Evolutionary conservation across 352 stramenopile genomes (phyloP).

Genomic region (Globisporangium emineosum): DNA sequence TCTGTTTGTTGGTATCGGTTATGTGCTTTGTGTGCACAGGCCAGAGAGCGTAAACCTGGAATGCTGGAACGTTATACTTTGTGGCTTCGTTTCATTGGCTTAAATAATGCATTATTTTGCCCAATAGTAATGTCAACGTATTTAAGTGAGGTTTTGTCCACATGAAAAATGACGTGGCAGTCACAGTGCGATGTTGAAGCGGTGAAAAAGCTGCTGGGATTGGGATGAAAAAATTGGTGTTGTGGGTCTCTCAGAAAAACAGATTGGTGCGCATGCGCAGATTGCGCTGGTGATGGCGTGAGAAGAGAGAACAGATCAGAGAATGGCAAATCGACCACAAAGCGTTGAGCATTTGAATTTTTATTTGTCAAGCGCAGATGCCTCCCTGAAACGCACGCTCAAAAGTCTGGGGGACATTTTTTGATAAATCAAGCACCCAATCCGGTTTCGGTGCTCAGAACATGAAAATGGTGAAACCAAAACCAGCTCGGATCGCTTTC

Average conservation of each 20-base stretch:
- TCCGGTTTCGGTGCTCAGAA: too few relatives aligned
- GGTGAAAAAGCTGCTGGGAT: not conserved
- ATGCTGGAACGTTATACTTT: not conserved
- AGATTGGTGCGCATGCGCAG: not conserved
- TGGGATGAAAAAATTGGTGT: not conserved
- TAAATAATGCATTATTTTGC: not conserved
- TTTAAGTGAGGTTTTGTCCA: not conserved
- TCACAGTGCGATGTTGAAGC: not conserved
- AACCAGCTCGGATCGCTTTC: too few relatives aligned
- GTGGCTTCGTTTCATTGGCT: not conserved
- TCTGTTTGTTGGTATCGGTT: not conserved
- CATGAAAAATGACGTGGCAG: not conserved
- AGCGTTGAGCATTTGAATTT: not conserved
- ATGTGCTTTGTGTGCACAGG: too few relatives aligned
- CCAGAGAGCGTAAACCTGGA: too few relatives aligned
- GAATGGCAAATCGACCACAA: not conserved
- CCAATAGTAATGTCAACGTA: not conserved
- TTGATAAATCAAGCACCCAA: not conserved
- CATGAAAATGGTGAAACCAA: too few relatives aligned
- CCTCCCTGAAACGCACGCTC: not conserved
- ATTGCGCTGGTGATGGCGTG: too few relatives aligned
- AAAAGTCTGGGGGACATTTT: not conserved
- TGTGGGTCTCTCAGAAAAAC: not conserved
- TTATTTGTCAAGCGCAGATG: not conserved
- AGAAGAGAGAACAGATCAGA: too few relatives aligned